Conservation (phyloP, 73 alveolate species). For the Paramecium caudatum region DNA sequence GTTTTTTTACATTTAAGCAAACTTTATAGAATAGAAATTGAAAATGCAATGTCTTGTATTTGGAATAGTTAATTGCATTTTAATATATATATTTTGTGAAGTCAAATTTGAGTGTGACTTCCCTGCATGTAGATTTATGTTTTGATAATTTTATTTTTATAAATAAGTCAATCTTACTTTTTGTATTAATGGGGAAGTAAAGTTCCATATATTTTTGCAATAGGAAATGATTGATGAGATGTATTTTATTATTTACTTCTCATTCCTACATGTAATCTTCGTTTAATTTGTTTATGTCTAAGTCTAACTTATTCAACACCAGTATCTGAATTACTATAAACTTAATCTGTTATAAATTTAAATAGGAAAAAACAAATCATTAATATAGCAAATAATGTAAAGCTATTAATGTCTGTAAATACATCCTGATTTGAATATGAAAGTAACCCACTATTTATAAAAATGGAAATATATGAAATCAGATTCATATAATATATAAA, state of each 20-base stretch:
- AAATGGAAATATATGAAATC: conserved; percentile 12
- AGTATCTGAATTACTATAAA: not conserved
- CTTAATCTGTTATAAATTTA: conserved; percentile 38
- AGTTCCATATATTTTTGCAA: conserved; percentile 59
- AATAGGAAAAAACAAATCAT: conserved; percentile 17
- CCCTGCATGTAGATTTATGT: conserved; percentile 48
- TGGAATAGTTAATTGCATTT: not conserved
- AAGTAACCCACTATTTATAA: conserved; percentile 39
- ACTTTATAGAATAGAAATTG: not conserved
- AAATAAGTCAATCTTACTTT: not conserved
- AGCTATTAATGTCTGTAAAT: not conserved
- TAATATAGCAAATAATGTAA: conserved; percentile 37
- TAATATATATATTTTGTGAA: not conserved
- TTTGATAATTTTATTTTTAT: conserved; percentile 33
- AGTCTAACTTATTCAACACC: not conserved
- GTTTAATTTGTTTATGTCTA: not conserved
- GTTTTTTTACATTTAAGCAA: not conserved
- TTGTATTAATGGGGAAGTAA: conserved; percentile 22
- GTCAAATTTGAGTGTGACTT: not conserved
- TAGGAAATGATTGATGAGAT: not conserved
- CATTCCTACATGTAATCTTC: not conserved
- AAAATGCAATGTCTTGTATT: not conserved
- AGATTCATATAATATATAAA: conserved; percentile 57
- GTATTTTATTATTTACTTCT: not conserved
- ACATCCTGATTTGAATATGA: conserved; percentile 3